A percentile compares a stretch with the other conserved stretches of the same genome.
Conservation (phyloP, 305 asterid genomes). For the Fraxinus sp. region DNA sequence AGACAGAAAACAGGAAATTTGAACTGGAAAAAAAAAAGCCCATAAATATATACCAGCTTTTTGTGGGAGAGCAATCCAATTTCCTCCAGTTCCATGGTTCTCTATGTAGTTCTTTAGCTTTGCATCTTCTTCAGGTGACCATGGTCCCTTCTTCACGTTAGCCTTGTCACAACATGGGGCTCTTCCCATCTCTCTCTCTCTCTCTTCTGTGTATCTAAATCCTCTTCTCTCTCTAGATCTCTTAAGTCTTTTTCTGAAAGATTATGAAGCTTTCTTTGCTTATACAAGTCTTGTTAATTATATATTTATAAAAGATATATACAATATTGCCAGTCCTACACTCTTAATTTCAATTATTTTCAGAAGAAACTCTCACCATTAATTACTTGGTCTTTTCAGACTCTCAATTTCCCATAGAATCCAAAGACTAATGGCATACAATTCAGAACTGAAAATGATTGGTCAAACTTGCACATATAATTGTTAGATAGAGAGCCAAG, state of each 20-base stretch:
- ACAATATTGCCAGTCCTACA: too few species aligned
- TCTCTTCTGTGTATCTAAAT: background rate
- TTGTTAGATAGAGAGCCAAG: background rate
- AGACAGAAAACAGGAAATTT: too few species aligned
- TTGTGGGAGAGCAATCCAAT: constrained; percentile 84
- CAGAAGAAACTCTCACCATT: background rate
- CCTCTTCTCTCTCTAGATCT: background rate
- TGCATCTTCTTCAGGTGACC: constrained; percentile 92
- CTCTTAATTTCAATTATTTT: constrained; percentile 17
- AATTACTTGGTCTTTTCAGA: constrained; percentile 1
- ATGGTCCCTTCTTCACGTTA: constrained; percentile 81
- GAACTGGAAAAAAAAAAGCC: too few species aligned
- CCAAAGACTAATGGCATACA: constrained; percentile 18
- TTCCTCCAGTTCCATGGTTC: constrained; percentile 70
- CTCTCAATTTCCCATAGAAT: background rate
- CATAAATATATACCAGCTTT: constrained; percentile 54
- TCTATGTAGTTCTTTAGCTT: constrained; percentile 63
- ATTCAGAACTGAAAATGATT: constrained; percentile 24
- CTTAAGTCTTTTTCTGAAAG: constrained; percentile 17
- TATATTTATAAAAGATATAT: background rate
- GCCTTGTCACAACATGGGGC: constrained; percentile 90
- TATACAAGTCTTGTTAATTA: constrained; percentile 7
- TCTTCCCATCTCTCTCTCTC: constrained; percentile 56
- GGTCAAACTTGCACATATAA: background rate
- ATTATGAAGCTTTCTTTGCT: background rate